Base-by-base conservation (phyloP, 768 basidiomycete species). In the Mycena belliarum region DNA sequence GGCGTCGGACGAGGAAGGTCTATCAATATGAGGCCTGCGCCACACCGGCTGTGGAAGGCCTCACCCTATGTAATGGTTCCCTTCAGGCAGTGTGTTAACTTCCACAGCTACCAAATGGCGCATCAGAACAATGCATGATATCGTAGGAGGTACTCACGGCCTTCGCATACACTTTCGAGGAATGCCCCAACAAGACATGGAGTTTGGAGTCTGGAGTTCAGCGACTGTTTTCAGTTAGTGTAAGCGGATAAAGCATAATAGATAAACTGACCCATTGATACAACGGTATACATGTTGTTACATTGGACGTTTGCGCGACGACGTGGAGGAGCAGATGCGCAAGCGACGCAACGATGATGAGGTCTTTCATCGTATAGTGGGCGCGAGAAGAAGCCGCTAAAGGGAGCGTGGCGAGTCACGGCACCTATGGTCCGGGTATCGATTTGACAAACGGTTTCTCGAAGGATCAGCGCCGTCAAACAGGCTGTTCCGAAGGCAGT, bases 141-240 rank as follows among this genome's bases (percentile, higher is more conserved):
- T n/a, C n/a, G 11, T 16, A 7, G 33, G 1, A 25, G 26, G 11
- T n/a, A 69, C 75, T 25, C 37, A 78, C 77, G 58, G 55, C 69
- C 70, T 46, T 70, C 66, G 51, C 83, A 85, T 0, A 67, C 69
- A 35, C 71, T 74, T 63, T 80, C 76, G 11, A 84, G 68, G 68
- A 77, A 81, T 2, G 83, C 76, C 9, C 77, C 71, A 28, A 85
- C 74, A 10, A 77, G 26, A 56, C 83, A 85, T 23, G 83, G 82
- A 23, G 72, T 81, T 62, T 85, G 83, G 35, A 56, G 49, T 35
- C 59, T 65, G 32, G 69, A 71, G 63, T 83, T 84, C 46, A 75
- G 59, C 5, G 76, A 61, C 80, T 58, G 55, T 21, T 12, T 12
- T 26, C 25, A 23, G 29, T 46, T 52, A 40, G 41, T 28, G 10